phyloP scores from a whole-genome alignment of 176 grass and related monocot genomes.

The Canna indica region DNA sequence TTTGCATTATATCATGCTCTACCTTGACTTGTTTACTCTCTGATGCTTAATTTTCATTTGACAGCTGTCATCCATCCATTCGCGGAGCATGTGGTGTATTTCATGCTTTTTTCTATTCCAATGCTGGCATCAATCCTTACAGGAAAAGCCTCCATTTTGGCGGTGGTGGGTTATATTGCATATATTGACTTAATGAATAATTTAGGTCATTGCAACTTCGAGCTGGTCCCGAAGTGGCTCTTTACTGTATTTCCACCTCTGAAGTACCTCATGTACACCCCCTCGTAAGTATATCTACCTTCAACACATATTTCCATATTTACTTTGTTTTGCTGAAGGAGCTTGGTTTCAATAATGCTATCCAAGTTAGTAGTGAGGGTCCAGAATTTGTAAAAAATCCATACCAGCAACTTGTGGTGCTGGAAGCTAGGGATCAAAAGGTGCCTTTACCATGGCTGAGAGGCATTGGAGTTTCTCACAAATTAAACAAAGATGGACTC shows the following conservation, averaged over 20 bases:
- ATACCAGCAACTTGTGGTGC: too few species aligned
- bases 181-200: constrained; percentile 99
- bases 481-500: background rate
- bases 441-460: background rate
- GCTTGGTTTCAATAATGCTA: background rate
- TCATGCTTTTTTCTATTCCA: constrained; percentile 50
- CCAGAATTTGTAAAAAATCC: too few species aligned
- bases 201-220: constrained; percentile 92
- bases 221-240: constrained; percentile 60
- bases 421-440: too few species aligned
- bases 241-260: constrained; percentile 65
- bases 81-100: constrained; percentile 64
- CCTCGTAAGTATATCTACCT: constrained; percentile 55
- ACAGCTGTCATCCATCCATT: constrained; percentile 93
- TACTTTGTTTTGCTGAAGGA: background rate
- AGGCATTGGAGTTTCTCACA: background rate
- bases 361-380: background rate
- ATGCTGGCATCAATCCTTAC: constrained; percentile 25
- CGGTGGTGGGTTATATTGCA: constrained; percentile 25
- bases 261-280: constrained; percentile 96
- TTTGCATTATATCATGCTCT: too few species aligned
- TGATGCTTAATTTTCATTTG: constrained; percentile 8
- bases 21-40: too few species aligned
- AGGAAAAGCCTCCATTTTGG: constrained; percentile 34
- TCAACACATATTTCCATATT: background rate